phyloP scores from a whole-genome alignment of 2,329 filamentous ascomycete species.

The Teratosphaeria pseudoeucalypti region DNA sequence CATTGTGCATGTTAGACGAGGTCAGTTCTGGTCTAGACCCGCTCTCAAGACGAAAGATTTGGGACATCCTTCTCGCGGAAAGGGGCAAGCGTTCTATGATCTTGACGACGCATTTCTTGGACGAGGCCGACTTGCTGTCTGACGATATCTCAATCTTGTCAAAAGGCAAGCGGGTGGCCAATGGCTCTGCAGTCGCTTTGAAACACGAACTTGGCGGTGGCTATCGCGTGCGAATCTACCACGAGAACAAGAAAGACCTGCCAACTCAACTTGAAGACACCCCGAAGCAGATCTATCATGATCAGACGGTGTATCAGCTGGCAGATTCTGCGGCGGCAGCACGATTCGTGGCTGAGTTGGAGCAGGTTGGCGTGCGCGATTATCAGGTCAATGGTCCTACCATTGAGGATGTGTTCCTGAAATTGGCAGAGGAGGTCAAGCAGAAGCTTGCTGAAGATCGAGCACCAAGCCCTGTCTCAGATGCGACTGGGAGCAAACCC shows the following conservation, averaged over 20 bases:
- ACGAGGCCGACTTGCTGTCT: constrained; percentile 81
- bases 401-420: constrained; percentile 85
- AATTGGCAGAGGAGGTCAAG: constrained; percentile 69
- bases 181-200: constrained; percentile 75
- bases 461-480: constrained; percentile 7
- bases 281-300: constrained; percentile 46
- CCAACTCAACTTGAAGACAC: constrained; percentile 15
- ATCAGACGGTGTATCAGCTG: constrained; percentile 64
- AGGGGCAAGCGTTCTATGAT: constrained; percentile 73
- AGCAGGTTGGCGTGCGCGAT: constrained; percentile 56
- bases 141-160: constrained; percentile 85
- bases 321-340: constrained; percentile 61
- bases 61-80: constrained; percentile 84
- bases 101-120: constrained; percentile 84
- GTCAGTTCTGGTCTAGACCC: constrained; percentile 84
- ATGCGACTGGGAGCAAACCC: constrained; percentile 2
- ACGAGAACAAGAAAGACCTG: constrained; percentile 31
- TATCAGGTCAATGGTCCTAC: constrained; percentile 83
- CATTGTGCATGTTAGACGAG: constrained; percentile 84
- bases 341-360: constrained; percentile 57
- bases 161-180: constrained; percentile 68
- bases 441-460: constrained; percentile 35
- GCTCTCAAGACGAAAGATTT: constrained; percentile 76
- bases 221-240: constrained; percentile 69
- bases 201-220: constrained; percentile 75